Percentiles rank a stretch among this genome's conserved stretches.
Evolutionary conservation across 345 rosid genomes (phyloP).

Genomic region (Citrus glauca): DNA sequence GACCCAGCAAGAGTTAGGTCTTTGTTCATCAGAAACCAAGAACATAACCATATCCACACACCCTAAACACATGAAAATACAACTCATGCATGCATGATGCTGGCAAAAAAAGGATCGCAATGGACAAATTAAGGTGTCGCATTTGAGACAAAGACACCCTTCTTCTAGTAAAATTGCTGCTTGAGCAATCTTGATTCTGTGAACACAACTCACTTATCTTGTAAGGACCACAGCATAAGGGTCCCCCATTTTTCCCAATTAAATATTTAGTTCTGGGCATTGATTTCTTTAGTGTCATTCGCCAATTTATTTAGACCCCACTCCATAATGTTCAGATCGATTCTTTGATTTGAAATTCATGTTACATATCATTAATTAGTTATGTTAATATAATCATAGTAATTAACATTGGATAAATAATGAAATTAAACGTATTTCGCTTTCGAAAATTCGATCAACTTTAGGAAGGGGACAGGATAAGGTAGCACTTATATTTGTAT

Average conservation of each 20-base stretch:
- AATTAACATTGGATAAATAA: neutral
- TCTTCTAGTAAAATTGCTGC: neutral
- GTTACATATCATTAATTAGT: neutral
- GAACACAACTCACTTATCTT: conserved; percentile 10
- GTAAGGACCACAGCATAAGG: conserved; percentile 8
- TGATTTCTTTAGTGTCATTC: neutral
- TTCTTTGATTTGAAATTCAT: neutral
- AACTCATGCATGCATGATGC: neutral
- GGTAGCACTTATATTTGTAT: neutral
- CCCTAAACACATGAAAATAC: neutral
- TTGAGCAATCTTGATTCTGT: neutral
- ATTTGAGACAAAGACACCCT: neutral
- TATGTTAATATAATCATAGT: neutral
- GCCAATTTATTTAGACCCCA: conserved; percentile 2
- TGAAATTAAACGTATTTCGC: neutral
- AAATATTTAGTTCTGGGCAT: neutral
- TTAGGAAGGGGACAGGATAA: conserved; percentile 11
- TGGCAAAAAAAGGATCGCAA: neutral
- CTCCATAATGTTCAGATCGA: neutral
- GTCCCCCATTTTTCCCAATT: conserved; percentile 11
- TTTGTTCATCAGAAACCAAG: neutral
- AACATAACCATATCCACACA: neutral
- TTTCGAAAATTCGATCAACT: neutral
- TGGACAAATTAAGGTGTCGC: conserved; percentile 11
- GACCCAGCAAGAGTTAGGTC: neutral